A percentile compares a stretch with the other conserved stretches of the same genome.
These are phyloP conservation scores for Curvularia eragrostidis DNA, from an alignment of 2,329 filamentous ascomycete genomes.

Conservation along the genomic window DNA sequence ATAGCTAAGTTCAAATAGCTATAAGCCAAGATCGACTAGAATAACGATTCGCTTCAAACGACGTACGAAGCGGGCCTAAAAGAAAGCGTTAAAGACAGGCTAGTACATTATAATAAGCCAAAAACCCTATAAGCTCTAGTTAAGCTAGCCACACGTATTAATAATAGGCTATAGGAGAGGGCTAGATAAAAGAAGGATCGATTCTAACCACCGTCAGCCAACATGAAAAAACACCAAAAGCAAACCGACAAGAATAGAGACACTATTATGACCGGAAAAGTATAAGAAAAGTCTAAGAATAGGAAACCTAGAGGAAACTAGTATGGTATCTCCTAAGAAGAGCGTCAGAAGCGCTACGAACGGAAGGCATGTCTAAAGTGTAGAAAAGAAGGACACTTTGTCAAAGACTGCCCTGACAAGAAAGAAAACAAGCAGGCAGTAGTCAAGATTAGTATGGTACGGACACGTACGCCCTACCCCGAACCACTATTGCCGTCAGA, in stretches of 20 bases:
- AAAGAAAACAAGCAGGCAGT: not conserved
- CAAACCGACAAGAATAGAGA: not conserved
- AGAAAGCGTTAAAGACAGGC: not conserved
- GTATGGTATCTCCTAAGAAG: not conserved
- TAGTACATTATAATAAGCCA: not conserved
- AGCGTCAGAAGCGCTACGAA: not conserved
- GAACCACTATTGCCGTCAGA: too few relatives aligned
- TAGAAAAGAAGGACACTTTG: not conserved
- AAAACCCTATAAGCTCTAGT: not conserved
- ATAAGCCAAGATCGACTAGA: not conserved
- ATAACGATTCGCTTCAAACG: not conserved
- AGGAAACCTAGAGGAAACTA: not conserved
- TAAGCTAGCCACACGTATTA: not conserved
- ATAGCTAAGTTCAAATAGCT: not conserved
- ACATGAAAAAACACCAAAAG: too few relatives aligned
- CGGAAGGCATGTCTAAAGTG: not conserved
- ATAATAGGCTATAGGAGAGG: not conserved
- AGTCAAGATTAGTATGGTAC: too few relatives aligned
- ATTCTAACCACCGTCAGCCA: not conserved
- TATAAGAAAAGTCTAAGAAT: constrained; percentile 1
- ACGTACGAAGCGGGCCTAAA: not conserved
- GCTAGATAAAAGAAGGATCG: not conserved
- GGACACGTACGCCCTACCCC: too few relatives aligned
- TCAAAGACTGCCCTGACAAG: not conserved
- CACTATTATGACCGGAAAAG: not conserved